Percentiles rank a stretch among this genome's conserved stretches.
These are phyloP conservation scores for Penicillium coprophilum DNA, from an alignment of 495 filamentous ascomycete species.

Conservation along the genomic window DNA sequence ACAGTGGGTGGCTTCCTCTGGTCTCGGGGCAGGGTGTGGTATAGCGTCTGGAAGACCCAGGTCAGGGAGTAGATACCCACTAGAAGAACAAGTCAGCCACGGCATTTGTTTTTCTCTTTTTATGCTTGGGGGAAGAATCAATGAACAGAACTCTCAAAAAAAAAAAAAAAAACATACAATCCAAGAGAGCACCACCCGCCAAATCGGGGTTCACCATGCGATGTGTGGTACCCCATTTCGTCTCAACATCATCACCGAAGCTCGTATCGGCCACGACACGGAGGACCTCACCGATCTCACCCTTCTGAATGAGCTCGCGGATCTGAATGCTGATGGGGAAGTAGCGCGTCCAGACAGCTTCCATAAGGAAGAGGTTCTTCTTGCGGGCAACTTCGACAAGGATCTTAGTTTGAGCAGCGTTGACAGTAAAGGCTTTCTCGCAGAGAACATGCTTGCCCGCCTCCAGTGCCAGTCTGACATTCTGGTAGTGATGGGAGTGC, in stretches of 20 bases:
- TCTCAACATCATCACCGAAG: slow-evolving; percentile 52
- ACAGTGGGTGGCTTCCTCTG: slow-evolving; percentile 56
- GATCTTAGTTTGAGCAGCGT: slow-evolving; percentile 74
- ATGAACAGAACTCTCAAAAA: background rate
- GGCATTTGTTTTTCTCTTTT: background rate
- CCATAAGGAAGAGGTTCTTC: slow-evolving; percentile 93
- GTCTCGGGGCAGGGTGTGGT: slow-evolving; percentile 67
- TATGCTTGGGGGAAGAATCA: background rate
- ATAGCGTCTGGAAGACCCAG: slow-evolving; percentile 91
- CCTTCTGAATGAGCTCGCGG: slow-evolving; percentile 64
- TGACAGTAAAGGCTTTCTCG: slow-evolving; percentile 93
- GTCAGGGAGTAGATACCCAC: slow-evolving; percentile 88
- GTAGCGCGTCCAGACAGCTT: slow-evolving; percentile 93
- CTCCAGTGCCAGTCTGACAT: slow-evolving; percentile 75
- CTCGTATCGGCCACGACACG: slow-evolving; percentile 73
- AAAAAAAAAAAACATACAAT: slow-evolving; percentile 54
- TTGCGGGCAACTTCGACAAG: slow-evolving; percentile 69
- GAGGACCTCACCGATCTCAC: slow-evolving; percentile 73
- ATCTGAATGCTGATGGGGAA: slow-evolving; percentile 81
- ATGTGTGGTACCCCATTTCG: slow-evolving; percentile 55
- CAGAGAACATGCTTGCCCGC: slow-evolving; percentile 88
- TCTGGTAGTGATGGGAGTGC: slow-evolving; percentile 94
- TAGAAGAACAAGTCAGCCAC: slow-evolving; percentile 22
- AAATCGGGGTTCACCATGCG: slow-evolving; percentile 87
- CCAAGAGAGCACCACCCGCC: slow-evolving; percentile 80